Conservation (phyloP, 306 rosid species). For the Quillaja saponaria region DNA sequence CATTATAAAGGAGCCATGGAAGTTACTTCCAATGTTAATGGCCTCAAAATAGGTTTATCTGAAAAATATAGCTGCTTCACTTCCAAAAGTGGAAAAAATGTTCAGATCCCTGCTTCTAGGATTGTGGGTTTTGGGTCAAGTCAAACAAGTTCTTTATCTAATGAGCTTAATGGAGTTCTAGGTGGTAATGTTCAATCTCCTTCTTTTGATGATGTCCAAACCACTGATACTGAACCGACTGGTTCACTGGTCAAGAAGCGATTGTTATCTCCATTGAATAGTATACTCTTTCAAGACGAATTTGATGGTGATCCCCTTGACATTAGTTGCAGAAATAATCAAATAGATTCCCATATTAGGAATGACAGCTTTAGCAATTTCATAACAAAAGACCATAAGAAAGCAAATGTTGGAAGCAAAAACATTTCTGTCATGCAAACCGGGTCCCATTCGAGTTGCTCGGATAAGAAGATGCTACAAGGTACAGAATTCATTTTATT, state of each 20-base stretch:
- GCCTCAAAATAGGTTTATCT: slow-evolving; percentile 53
- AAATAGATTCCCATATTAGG: slow-evolving; percentile 29
- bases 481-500: slow-evolving; percentile 38
- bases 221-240: slow-evolving; percentile 48
- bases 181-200: slow-evolving; percentile 40
- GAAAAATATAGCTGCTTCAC: slow-evolving; percentile 42
- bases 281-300: slow-evolving; percentile 69
- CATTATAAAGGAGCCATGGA: slow-evolving; percentile 52
- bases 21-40: slow-evolving; percentile 66
- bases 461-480: slow-evolving; percentile 34
- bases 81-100: slow-evolving; percentile 47
- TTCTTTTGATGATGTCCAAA: slow-evolving; percentile 28
- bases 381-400: slow-evolving; percentile 67
- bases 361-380: slow-evolving; percentile 37
- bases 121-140: slow-evolving; percentile 84
- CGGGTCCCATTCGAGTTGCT: slow-evolving; percentile 54
- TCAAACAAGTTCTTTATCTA: slow-evolving; percentile 45
- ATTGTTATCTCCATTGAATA: slow-evolving; percentile 74
- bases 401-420: slow-evolving; percentile 79
- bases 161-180: slow-evolving; percentile 40
- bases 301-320: slow-evolving; percentile 70
- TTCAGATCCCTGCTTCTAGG: slow-evolving; percentile 77
- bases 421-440: slow-evolving; percentile 40
- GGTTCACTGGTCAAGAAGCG: slow-evolving; percentile 79
- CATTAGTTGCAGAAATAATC: slow-evolving; percentile 53